Percentiles rank a stretch among this genome's conserved stretches.
These are phyloP conservation scores for Yarrowia alimentaria DNA, from an alignment of 805 yeast genomes.

Conservation along the genomic window DNA sequence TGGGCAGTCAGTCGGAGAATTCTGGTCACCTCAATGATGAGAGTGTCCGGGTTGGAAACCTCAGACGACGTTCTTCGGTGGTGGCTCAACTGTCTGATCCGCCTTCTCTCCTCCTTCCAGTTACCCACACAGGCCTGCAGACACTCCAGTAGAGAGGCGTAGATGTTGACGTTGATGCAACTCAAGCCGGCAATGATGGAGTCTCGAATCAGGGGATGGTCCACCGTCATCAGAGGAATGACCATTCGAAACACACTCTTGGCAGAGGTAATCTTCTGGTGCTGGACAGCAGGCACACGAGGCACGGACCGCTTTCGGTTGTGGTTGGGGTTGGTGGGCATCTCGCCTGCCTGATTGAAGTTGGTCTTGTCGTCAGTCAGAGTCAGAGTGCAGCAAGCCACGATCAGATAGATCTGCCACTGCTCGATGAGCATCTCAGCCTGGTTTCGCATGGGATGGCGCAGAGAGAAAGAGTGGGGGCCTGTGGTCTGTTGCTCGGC, in stretches of 20 bases:
- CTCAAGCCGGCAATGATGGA: slow-evolving; percentile 88
- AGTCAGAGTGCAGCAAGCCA: slow-evolving; percentile 88
- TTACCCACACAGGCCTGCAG: slow-evolving; percentile 58
- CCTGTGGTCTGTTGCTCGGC: slow-evolving; percentile 31
- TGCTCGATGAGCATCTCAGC: slow-evolving; percentile 77
- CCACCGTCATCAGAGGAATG: slow-evolving; percentile 71
- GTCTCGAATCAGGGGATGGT: slow-evolving; percentile 68
- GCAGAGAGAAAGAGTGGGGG: slow-evolving; percentile 30
- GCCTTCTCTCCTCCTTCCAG: slow-evolving; percentile 45
- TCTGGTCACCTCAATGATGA: slow-evolving; percentile 76
- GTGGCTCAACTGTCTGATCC: slow-evolving; percentile 3
- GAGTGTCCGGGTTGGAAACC: slow-evolving; percentile 14
- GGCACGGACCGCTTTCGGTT: slow-evolving; percentile 77
- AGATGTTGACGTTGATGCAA: slow-evolving; percentile 85
- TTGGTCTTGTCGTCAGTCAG: slow-evolving; percentile 83
- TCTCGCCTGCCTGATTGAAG: slow-evolving; percentile 52
- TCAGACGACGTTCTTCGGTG: slow-evolving; percentile 11
- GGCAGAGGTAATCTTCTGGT: slow-evolving; percentile 90
- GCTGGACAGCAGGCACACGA: slow-evolving; percentile 69
- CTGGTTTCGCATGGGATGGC: slow-evolving; percentile 45
- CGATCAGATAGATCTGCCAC: slow-evolving; percentile 84
- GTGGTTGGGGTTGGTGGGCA: slow-evolving; percentile 42
- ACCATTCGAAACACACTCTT: slow-evolving; percentile 85
- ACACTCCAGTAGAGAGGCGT: slow-evolving; percentile 75
- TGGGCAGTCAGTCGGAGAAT: slow-evolving; percentile 68